Evolutionary conservation across 2,329 filamentous ascomycete species (phyloP).

Genomic region (Pseudocercospora cruenta): DNA sequence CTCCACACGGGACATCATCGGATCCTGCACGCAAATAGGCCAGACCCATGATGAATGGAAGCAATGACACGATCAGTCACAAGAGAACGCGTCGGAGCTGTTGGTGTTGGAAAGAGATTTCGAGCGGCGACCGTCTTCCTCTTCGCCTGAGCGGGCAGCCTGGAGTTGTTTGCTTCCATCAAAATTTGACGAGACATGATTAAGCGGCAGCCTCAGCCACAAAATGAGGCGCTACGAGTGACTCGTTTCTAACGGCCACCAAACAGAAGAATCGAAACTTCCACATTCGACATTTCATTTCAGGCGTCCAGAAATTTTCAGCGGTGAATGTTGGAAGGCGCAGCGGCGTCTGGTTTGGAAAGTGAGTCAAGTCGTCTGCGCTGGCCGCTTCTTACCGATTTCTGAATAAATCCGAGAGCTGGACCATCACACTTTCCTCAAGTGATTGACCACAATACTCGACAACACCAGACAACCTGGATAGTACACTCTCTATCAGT

Average conservation of each 20-base stretch:
- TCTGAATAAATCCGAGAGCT: background rate
- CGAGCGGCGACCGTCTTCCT: background rate
- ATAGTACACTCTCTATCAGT: background rate
- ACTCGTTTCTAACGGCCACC: background rate
- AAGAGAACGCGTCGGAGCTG: background rate
- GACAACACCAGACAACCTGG: background rate
- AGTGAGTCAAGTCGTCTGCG: background rate
- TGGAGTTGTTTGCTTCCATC: background rate
- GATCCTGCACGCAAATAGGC: background rate
- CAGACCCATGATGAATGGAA: background rate
- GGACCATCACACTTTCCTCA: background rate
- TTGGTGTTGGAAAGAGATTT: slow-evolving; percentile 1
- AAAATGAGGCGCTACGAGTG: background rate
- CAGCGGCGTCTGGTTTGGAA: slow-evolving; percentile 2
- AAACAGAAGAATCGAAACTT: background rate
- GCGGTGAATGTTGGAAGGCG: background rate
- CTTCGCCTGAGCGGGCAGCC: background rate
- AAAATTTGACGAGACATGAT: background rate
- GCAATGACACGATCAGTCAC: background rate
- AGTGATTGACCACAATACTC: background rate
- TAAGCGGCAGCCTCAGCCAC: background rate
- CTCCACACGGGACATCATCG: background rate
- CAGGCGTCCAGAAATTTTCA: background rate
- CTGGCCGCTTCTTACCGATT: background rate
- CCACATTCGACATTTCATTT: background rate